Base-by-base conservation (phyloP, 495 filamentous ascomycete genomes). In the Penicillium manginii region DNA sequence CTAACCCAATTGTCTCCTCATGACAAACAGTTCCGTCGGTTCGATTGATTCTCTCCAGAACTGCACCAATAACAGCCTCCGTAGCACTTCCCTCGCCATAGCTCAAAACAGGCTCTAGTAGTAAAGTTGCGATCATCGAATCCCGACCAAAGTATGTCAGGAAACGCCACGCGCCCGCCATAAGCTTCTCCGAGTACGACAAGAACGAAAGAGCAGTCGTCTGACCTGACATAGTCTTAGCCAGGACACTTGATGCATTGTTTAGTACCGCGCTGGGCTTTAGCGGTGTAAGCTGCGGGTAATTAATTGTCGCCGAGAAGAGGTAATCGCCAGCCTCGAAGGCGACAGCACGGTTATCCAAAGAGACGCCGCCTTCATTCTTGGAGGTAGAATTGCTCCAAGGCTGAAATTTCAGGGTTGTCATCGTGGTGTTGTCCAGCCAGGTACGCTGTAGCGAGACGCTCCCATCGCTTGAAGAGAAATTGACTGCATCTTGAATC, bases 71-170 rank as follows among this genome's bases (percentile, higher is more conserved):
- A 8, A 86, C 84, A 42, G 84, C 84, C 67, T 88, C 86, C 32
- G 85, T 74, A 10, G 84, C 81, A 29, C 83, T 78, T 4, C 74
- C 78, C 54, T 81, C 63, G 0, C 84, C 85, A 48, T 75, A 71
- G 57, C 84, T 86, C 8, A 88, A 73, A 10, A 88, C 75, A 10
- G 83, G 80, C 55, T 82, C 74, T 15, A 88, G 62, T 2, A 88
- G 71, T 11, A 88, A 74, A 22, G 80, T 67, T 0, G 83, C 78
- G 49, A 88, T 84, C 73, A 88, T 84, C 42, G 79, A 83, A 59
- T 88, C 86, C 4, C 86, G 79, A 2, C 86, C 86, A 69, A 88
- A 88, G 57, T 88, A 88, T 1, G 84, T 88, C 52, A 88, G 63
- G 56, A 87, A 88, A 12, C 84, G 72, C 86, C 86, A 88, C n/a